Conservation (phyloP, 176 grass and related monocot species). For the Bonia amplexicaulis region DNA sequence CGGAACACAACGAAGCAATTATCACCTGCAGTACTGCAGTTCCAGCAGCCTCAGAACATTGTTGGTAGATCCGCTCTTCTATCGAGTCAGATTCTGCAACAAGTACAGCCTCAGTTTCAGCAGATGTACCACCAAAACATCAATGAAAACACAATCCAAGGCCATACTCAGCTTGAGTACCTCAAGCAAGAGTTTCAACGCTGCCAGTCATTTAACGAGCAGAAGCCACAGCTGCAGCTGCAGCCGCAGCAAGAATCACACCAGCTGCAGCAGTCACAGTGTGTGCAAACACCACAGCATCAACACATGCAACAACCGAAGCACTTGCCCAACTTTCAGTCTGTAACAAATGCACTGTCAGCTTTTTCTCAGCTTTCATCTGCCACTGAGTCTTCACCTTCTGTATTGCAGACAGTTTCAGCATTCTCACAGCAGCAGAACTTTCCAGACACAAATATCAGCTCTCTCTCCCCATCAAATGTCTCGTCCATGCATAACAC, state of each 20-base stretch:
- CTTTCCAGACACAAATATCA: conserved; percentile 50
- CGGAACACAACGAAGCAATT: conserved; percentile 55
- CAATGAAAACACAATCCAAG: conserved; percentile 47
- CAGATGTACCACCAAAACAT: conserved; percentile 45
- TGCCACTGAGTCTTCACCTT: conserved; percentile 32
- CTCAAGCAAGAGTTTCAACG: conserved; percentile 50
- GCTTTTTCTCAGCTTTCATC: conserved; percentile 39
- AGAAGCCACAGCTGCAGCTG: conserved; percentile 32
- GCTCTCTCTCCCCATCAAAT: conserved; percentile 35
- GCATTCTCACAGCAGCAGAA: conserved; percentile 57
- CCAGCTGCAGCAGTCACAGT: conserved; percentile 39
- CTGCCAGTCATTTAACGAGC: conserved; percentile 48
- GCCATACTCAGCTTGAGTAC: conserved; percentile 53
- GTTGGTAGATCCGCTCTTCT: conserved; percentile 42
- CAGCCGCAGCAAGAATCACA: conserved; percentile 41
- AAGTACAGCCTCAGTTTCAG: conserved; percentile 60
- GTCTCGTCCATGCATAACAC: conserved; percentile 42
- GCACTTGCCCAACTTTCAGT: conserved; percentile 22
- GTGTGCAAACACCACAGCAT: conserved; percentile 46
- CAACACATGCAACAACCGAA: conserved; percentile 72
- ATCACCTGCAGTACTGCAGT: conserved; percentile 59
- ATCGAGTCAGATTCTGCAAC: conserved; percentile 61
- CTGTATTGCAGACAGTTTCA: conserved; percentile 40
- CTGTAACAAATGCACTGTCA: conserved; percentile 33
- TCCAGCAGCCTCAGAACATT: conserved; percentile 64